Evolutionary conservation across 1,284 basidiomycete species (phyloP), one percentile per base, ranked within the genome.

Genomic region (Chondrostereum purpureum): DNA sequence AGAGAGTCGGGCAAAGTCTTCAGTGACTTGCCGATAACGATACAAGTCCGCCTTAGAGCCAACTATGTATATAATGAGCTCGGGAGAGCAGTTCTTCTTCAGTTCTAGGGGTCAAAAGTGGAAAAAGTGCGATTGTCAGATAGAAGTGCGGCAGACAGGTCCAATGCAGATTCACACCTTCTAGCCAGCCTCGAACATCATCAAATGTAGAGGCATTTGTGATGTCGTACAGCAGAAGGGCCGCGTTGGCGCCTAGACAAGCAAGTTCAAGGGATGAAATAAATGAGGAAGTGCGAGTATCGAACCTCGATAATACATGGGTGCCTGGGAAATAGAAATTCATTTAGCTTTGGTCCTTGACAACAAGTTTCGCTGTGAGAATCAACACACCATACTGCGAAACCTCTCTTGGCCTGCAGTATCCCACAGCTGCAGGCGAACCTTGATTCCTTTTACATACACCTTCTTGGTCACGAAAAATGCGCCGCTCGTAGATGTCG

Each of bases 361-460:
- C 46, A 46, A 45, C 46, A 45, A 48, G 44, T 50, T 34, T n/a
- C n/a, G n/a, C n/a, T n/a, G n/a, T n/a, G 38, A 55, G 45, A 55
- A 51, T 47, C 43, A 50, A 45, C 80, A 50, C 50, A 88, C 88
- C 89, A 97, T 93, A 59, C 87, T 90, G 52, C 93, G 77, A 67
- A 96, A 97, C 42, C 92, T 73, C 72, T 98, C 94, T 73, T 97
- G 93, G n/a, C 94, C 94, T 35, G 94, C 94, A 44, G 94, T 96
- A 63, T 98, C 93, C 93, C 93, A 97, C 49, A 88, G 69, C 63
- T 88, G 85, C 45, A 88, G 68, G 43, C 92, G 83, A 14, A 98
- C 92, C 60, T 90, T 88, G 54, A 89, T 75, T 38, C 89, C 92
- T 53, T 92, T 80, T 54, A 97, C 80, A 55, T 82, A 78, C 35